phyloP scores from a whole-genome alignment of 768 basidiomycete genomes.

The Leccinum arenicola region DNA sequence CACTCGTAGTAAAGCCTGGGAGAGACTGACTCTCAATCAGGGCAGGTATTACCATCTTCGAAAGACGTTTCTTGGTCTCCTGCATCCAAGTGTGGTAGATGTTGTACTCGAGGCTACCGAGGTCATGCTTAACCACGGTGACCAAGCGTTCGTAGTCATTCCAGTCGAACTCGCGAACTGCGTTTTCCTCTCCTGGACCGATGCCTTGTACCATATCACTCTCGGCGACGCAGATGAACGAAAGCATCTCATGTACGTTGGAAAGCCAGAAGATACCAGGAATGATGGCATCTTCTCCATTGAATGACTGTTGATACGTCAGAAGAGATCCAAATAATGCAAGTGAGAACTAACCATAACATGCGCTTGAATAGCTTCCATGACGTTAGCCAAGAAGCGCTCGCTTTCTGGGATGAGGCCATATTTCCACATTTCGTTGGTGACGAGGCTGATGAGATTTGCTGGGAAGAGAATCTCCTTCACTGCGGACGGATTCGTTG shows the following conservation, averaged over 20 bases:
- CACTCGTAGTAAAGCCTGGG: slow-evolving; percentile 95
- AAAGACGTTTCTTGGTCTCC: slow-evolving; percentile 92
- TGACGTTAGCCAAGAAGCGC: slow-evolving; percentile 96
- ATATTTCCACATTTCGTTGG: slow-evolving; percentile 99
- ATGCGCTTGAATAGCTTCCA: slow-evolving; percentile 96
- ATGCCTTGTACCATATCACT: slow-evolving; percentile 98
- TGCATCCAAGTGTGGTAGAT: slow-evolving; percentile 99
- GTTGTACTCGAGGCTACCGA: slow-evolving; percentile 98
- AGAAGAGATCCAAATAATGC: slow-evolving; percentile 1
- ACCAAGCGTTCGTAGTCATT: slow-evolving; percentile 94
- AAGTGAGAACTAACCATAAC: slow-evolving; percentile 78
- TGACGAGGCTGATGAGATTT: slow-evolving; percentile 93
- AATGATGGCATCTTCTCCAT: slow-evolving; percentile 90
- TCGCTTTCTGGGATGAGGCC: slow-evolving; percentile 96
- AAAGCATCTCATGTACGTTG: slow-evolving; percentile 98
- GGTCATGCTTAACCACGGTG: slow-evolving; percentile 97
- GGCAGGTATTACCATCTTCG: slow-evolving; percentile 99
- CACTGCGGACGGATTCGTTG: slow-evolving; percentile 87
- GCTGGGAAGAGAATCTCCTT: slow-evolving; percentile 99
- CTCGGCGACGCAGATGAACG: slow-evolving; percentile 98
- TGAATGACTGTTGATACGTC: slow-evolving; percentile 61
- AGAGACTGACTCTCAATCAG: slow-evolving; percentile 96
- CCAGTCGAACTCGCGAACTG: slow-evolving; percentile 94
- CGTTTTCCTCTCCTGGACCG: slow-evolving; percentile 91
- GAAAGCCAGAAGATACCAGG: slow-evolving; percentile 99